Evolutionary conservation across 495 filamentous ascomycete genomes (phyloP), one percentile per base, ranked within the genome.

Genomic region (Aspergillus indologenus): DNA sequence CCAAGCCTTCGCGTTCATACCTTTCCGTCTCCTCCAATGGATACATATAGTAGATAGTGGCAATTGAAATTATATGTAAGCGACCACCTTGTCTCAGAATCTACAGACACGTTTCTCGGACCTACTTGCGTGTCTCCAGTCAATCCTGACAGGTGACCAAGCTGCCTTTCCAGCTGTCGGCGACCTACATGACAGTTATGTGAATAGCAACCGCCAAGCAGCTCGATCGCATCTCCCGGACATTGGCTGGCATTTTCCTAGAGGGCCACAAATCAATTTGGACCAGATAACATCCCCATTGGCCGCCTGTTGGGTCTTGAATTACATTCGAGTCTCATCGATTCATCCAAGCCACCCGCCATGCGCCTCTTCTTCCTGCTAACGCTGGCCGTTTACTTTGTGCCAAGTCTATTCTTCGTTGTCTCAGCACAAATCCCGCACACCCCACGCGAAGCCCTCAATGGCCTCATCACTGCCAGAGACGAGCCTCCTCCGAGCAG

Each of bases 331-430:
- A 18, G 19, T 4, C n/a, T 40, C 34, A 40, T 15, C 34, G 2
- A 40, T 50, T 45, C 15, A n/a, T 50, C 44, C 15, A 22, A 42
- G 15, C 45, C 45, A 26, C 22, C 48, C 24, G 64, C 44, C 1
- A 68, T 68, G 66, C 52, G 63, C 57, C 19, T 54, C 0, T 47
- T 58, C 1, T 45, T 43, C 45, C 34, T 59, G 8, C 53, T 65
- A 23, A 44, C 43, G 22, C 31, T 64, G 49, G 8, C 63, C 49
- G 42, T 56, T 23, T 62, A 56, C 49, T 45, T 66, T 19, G 45
- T 57, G 18, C 57, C 57, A 14, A 45, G 54, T n/a, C 50, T 64
- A 20, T 34, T 62, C 40, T 61, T 54, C 17, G 45, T 64, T 57
- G 64, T 63, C 48, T 51, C 48, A 12, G 58, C 54, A 6, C 48